Evolutionary conservation across 2,329 filamentous ascomycete species (phyloP).

Genomic region (Aspergillus pseudoterreus): DNA sequence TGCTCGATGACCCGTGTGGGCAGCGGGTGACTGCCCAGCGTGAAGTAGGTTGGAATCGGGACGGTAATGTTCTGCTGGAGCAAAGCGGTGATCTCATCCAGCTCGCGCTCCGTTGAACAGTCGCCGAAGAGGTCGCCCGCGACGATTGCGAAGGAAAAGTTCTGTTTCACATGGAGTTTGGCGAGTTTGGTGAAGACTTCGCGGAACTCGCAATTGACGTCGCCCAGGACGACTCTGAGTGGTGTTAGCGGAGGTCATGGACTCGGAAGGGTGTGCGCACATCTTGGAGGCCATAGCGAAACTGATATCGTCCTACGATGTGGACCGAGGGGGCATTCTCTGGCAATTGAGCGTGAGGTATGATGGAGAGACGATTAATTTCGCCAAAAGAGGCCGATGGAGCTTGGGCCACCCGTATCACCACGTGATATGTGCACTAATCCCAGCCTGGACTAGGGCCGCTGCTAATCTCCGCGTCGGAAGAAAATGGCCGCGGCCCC

Average conservation of each 20-base stretch:
- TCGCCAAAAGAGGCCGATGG: conserved; percentile 18
- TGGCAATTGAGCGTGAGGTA: background rate
- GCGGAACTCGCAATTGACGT: conserved; percentile 73
- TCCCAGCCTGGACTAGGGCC: conserved; percentile 4
- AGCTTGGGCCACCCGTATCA: conserved; percentile 29
- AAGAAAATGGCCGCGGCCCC: conserved; percentile 27
- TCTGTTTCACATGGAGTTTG: conserved; percentile 78
- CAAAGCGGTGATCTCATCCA: conserved; percentile 62
- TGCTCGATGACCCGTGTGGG: conserved; percentile 68
- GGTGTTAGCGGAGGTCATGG: conserved; percentile 13
- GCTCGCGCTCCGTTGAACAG: conserved; percentile 44
- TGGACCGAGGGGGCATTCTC: conserved; percentile 4
- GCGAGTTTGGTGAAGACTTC: conserved; percentile 75
- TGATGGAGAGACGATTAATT: conserved; percentile 11
- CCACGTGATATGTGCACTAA: conserved; percentile 24
- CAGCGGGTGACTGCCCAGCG: conserved; percentile 69
- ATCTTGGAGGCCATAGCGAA: conserved; percentile 54
- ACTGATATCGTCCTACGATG: background rate
- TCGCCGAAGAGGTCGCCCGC: conserved; percentile 76
- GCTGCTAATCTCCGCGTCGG: conserved; percentile 24
- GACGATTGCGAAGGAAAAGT: conserved; percentile 80
- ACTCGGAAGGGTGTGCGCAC: conserved; percentile 33
- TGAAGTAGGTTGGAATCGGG: conserved; percentile 86
- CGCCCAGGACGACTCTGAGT: conserved; percentile 69
- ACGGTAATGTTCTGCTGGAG: conserved; percentile 69